phyloP scores from a whole-genome alignment of 2,329 filamentous ascomycete genomes.

The Colletotrichum spaethianum region DNA sequence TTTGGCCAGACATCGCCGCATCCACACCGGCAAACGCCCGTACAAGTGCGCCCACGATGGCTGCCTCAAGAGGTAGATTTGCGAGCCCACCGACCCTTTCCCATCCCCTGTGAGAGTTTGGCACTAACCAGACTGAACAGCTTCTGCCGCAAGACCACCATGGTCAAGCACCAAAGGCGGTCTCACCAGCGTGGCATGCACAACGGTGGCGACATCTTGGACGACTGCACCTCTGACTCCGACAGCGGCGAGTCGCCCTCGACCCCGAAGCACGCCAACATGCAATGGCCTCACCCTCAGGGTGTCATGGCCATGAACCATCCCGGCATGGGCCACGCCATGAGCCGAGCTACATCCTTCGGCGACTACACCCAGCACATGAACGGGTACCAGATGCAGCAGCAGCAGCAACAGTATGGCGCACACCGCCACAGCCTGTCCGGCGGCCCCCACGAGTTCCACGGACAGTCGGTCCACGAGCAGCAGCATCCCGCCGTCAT shows the following conservation, averaged over 20 bases:
- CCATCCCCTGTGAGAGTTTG: neutral
- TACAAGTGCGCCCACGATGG: slow-evolving; percentile 74
- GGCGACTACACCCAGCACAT: slow-evolving; percentile 68
- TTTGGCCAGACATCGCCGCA: slow-evolving; percentile 75
- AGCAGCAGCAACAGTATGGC: slow-evolving; percentile 53
- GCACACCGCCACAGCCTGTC: slow-evolving; percentile 63
- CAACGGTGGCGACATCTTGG: slow-evolving; percentile 67
- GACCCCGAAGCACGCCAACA: slow-evolving; percentile 68
- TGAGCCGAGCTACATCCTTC: slow-evolving; percentile 69
- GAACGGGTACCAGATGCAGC: slow-evolving; percentile 59
- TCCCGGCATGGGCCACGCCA: slow-evolving; percentile 52
- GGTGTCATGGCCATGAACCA: slow-evolving; percentile 57
- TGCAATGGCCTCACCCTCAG: slow-evolving; percentile 63
- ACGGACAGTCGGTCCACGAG: slow-evolving; percentile 58
- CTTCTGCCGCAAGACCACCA: slow-evolving; percentile 81
- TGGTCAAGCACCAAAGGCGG: slow-evolving; percentile 76
- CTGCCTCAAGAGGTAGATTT: slow-evolving; percentile 71
- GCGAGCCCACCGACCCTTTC: neutral
- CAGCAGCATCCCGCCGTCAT: slow-evolving; percentile 60
- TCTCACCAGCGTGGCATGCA: slow-evolving; percentile 73
- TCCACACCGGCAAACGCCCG: slow-evolving; percentile 77
- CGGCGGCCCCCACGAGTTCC: slow-evolving; percentile 60
- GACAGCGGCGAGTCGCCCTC: slow-evolving; percentile 71
- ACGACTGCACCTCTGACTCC: slow-evolving; percentile 70
- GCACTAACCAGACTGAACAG: slow-evolving; percentile 55